phyloP scores from a whole-genome alignment of 176 grass and related monocot genomes.

The Triticum aestivum region DNA sequence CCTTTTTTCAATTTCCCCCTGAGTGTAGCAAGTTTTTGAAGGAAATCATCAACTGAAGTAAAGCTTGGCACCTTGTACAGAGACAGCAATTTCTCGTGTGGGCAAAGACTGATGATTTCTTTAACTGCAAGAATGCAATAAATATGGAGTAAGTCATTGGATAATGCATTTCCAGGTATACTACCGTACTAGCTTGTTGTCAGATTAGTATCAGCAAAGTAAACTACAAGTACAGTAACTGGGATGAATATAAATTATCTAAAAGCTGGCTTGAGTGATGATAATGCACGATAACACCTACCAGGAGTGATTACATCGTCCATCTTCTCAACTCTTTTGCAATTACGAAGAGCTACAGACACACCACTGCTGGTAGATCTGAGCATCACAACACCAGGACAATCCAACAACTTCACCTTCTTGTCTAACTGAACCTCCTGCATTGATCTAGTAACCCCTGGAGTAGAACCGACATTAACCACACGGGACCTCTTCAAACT shows the following conservation, averaged over 20 bases:
- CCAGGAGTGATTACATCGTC: constrained; percentile 85
- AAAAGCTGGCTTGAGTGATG: background rate
- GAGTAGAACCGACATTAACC: constrained; percentile 89
- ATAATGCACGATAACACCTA: constrained; percentile 15
- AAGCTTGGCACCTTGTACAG: constrained; percentile 82
- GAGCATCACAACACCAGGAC: constrained; percentile 98
- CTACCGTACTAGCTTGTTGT: background rate
- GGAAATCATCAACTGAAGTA: constrained; percentile 87
- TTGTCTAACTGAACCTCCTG: constrained; percentile 95
- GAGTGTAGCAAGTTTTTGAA: constrained; percentile 78
- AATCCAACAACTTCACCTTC: constrained; percentile 94
- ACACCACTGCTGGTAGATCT: constrained; percentile 62
- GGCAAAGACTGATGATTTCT: constrained; percentile 84
- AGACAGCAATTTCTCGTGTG: constrained; percentile 69
- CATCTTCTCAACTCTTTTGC: constrained; percentile 96
- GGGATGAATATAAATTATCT: background rate
- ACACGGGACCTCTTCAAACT: constrained; percentile 92
- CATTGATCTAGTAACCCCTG: constrained; percentile 92
- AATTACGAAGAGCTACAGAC: constrained; percentile 82
- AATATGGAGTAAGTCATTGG: constrained; percentile 9
- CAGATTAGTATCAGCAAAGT: background rate
- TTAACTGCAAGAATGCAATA: constrained; percentile 57
- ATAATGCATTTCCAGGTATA: constrained; percentile 16
- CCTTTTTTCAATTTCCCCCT: constrained; percentile 91
- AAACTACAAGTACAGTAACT: background rate